Base-by-base conservation (phyloP, 352 stramenopile genomes). In the Aphanomyces cochlioides region DNA sequence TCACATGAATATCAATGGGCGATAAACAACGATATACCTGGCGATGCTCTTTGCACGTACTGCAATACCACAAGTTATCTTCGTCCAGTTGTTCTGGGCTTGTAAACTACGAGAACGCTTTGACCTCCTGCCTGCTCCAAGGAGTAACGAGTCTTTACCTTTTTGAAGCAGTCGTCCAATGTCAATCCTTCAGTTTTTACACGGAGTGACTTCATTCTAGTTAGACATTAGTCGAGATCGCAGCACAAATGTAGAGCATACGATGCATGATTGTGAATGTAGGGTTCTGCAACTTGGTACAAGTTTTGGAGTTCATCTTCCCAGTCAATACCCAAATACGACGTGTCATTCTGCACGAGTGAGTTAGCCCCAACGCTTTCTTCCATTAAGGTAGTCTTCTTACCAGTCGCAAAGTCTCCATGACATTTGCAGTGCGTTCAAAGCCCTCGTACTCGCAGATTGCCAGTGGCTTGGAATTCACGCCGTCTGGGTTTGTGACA, bases 41-140 rank as follows among this genome's bases (percentile, higher is more conserved):
- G 17, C 79, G 78, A 66, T 93, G 88, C 69, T 90, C 78, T 67
- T 92, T 81, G 72, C 88, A 96, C 48, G 78, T 80, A 47, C 73
- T 77, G 73, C 88, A 96, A 68, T 93, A 96, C 85, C 87, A 95
- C 57, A 90, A 68, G 47, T 97, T 95, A 59, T 83, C 87, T 40
- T 88, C 80, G 39, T 95, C 88, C 1, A 96, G 75, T 34, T 84
- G 87, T 75, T 94, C 87, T 13, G 82, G 71, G 45, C 87, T 89
- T 37, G 84, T 90, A 74, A 96, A 95, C 71, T 72, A 57, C 5
- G 19, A 3, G 5, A 3, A 34, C 8, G 40, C 28, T 15, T 61
- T 43, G 10, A 50, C 10, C 43, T 28, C 28, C 28, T 28, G 28
- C 28, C 28, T 28, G 28, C 28, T 28, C 28, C 28, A 28, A 2